Evolutionary conservation across 352 stramenopile genomes (phyloP), one percentile per base, ranked within the genome.

Genomic region (Phytophthora citrophthora): DNA sequence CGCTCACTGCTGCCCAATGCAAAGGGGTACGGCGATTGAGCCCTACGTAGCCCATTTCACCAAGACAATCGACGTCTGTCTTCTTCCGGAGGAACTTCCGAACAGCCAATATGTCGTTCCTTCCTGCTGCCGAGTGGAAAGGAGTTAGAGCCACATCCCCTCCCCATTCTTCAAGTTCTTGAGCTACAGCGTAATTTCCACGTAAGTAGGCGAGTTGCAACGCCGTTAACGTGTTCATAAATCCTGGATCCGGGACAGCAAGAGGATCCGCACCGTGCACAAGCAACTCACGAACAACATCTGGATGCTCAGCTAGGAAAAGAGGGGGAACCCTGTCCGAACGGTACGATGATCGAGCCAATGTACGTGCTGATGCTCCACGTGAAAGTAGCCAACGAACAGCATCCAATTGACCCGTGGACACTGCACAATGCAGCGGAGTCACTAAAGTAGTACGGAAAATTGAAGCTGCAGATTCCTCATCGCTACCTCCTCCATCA

Each of bases 401-500:
- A 3, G 83, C 72, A 26, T 90, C 81, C 15, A 91, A 48, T 43
- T 91, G 81, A 3, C 84, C 83, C 0, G 82, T 90, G 0, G 81
- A 81, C 1, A 95, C 86, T 0, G 86, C 86, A 54, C 86, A 95
- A 64, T 95, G 86, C 38, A 95, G 46, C 6, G 86, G 86, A 3
- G 84, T 91, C 7, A 95, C 86, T 16, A 95, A 57, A n/a, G 86
- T 95, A 32, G 84, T 91, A 49, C 88, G 87, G 65, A 95, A 93
- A 36, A 93, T 82, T 4, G 86, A 91, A 5, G 81, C 84, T 6
- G 81, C 83, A 20, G 81, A 83, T 54, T 91, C 80, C 38, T 93
- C 81, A 16, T 87, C 79, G 8, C 53, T 66, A 5, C 61, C 61
- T 20, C 61, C 54, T n/a, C 56, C 68, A 20, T 68, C 61, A 4